A percentile compares a stretch with the other conserved stretches of the same genome.
phyloP scores from a whole-genome alignment of 78 protist species.

The Protostelium mycophagum region DNA sequence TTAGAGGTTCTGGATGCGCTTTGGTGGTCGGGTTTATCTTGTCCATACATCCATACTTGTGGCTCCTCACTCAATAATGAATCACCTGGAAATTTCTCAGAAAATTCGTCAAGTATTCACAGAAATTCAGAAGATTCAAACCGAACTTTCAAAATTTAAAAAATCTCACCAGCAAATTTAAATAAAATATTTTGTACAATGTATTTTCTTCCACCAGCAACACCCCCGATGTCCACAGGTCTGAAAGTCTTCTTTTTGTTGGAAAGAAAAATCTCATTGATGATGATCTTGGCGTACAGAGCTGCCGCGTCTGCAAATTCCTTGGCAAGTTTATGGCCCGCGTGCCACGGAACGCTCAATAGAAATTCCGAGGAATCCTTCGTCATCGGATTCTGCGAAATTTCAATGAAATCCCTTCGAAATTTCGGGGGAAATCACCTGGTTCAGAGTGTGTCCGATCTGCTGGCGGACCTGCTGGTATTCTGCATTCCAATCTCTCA shows the following conservation, averaged over 20 bases:
- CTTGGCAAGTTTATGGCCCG: conserved; percentile 34
- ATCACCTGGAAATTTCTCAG: background rate
- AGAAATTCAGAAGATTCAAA: no score
- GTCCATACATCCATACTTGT: background rate
- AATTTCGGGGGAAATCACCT: background rate
- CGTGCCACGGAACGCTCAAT: background rate
- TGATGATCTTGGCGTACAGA: conserved; percentile 57
- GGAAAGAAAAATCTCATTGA: conserved; percentile 49
- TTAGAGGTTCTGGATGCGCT: background rate
- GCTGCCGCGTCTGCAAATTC: conserved; percentile 67
- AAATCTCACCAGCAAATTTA: conserved; percentile 10
- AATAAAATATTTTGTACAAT: conserved; percentile 48
- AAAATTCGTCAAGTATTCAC: background rate
- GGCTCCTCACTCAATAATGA: background rate
- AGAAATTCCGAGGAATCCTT: background rate
- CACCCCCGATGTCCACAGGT: conserved; percentile 66
- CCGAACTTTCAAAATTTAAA: no score
- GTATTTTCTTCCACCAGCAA: conserved; percentile 74
- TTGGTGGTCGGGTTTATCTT: background rate
- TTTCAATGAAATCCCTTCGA: no score
- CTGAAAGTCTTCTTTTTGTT: conserved; percentile 49
- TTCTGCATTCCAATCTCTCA: background rate
- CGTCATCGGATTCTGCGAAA: no score
- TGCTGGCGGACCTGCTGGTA: background rate
- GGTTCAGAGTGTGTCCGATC: background rate